A percentile compares a stretch with the other conserved stretches of the same genome.
phyloP scores from a whole-genome alignment of 163 green algal species.

The Trebouxia gelatinosa region DNA sequence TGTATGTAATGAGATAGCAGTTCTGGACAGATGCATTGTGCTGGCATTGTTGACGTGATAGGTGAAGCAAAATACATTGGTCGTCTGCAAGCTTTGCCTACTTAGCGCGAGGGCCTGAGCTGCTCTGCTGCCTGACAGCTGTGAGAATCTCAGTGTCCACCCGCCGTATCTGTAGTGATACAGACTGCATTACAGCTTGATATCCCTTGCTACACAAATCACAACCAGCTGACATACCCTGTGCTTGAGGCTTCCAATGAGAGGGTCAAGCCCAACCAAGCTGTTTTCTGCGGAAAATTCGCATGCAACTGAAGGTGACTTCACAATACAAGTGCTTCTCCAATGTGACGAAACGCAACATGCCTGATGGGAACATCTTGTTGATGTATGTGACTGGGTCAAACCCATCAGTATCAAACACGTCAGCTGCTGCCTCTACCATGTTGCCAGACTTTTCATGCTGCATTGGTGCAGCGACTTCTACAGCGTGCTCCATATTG shows the following conservation, averaged over 20 bases:
- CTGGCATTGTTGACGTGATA: too few species aligned
- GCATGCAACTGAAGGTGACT: not conserved
- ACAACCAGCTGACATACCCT: constrained; percentile 51
- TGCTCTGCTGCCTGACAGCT: constrained; percentile 82
- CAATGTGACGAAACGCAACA: not conserved
- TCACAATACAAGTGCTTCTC: not conserved
- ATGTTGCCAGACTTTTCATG: too few species aligned
- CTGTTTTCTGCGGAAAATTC: constrained; percentile 61
- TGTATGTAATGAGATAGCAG: too few species aligned
- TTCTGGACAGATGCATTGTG: too few species aligned
- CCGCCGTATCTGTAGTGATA: constrained; percentile 71
- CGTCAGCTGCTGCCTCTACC: not conserved
- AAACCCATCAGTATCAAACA: not conserved
- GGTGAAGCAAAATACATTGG: too few species aligned
- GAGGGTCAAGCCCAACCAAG: constrained; percentile 70
- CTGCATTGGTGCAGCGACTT: too few species aligned
- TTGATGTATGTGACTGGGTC: constrained; percentile 75
- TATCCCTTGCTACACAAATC: too few species aligned
- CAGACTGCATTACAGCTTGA: constrained; percentile 1
- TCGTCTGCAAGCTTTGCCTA: too few species aligned
- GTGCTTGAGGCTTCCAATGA: constrained; percentile 64
- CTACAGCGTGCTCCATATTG: too few species aligned
- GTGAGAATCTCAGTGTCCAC: constrained; percentile 90
- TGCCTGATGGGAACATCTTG: constrained; percentile 77
- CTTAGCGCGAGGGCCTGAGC: constrained; percentile 65